Evolutionary conservation across 2,329 filamentous ascomycete species (phyloP), one percentile per base, ranked within the genome.

Genomic region (Calycina herbarum): DNA sequence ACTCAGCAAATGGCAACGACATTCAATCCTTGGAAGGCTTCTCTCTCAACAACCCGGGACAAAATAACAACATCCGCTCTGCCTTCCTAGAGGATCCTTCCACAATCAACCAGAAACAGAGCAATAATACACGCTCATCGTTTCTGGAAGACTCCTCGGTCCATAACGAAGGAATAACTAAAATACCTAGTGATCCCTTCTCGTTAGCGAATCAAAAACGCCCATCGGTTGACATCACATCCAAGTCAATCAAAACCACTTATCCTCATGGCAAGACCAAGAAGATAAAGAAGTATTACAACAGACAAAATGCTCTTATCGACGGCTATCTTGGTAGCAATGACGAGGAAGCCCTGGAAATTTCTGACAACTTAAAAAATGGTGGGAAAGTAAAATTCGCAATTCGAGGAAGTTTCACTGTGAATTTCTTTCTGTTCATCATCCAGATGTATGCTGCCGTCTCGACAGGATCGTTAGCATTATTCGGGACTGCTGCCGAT

Each of bases 401-500:
- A 48, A 80, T 86, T 70, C 81, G 82, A 61, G 78, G 79, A 13
- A 82, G 80, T 56, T 85, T 84, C 67, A 74, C 74, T 5, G 80
- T 82, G 68, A 83, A 85, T 74, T 80, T 84, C 61, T 85, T 77
- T 67, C 77, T 86, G 35, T 86, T 86, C 71, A 70, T 84, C 72
- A 86, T 86, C 66, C 84, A 87, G 77, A 75, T 86, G 62, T 86
- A 86, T 72, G 85, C 84, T 54, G 84, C 84, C 62, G 77, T 86
- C 62, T 82, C 82, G 45, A 86, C 84, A 1, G 83, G 83, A n/a
- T 88, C 86, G 17, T 78, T 89, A 66, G 85, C 86, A 31, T 80
- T 89, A 20, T 87, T 89, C 67, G 86, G 86, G 17, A 89, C 86
- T 17, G 83, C 87, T 33, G 86, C 87, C 57, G 86, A 89, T 77